Evolutionary conservation across 148 eudicot species (phyloP).

Genomic region (Camellia sinensis): DNA sequence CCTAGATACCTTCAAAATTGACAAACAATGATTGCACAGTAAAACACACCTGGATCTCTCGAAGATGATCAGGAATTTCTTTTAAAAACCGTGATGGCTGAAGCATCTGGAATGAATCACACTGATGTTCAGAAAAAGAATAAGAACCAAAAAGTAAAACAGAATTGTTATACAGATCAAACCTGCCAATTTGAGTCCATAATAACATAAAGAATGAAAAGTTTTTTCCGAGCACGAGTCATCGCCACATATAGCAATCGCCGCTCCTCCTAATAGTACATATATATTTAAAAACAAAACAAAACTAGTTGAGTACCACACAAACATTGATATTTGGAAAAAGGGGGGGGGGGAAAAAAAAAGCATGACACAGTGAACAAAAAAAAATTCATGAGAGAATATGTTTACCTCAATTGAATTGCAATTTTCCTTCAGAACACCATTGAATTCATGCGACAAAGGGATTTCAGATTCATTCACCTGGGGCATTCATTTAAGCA

Average conservation of each 20-base stretch:
- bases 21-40: not conserved
- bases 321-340: not conserved
- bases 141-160: conserved; percentile 10
- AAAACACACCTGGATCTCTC: conserved; percentile 55
- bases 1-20: not conserved
- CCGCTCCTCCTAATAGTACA: conserved; percentile 66
- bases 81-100: conserved; percentile 88
- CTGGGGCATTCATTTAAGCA: conserved; percentile 33
- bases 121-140: not conserved
- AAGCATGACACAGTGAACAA: not conserved
- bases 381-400: conserved; percentile 7
- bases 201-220: conserved; percentile 63
- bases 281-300: not conserved
- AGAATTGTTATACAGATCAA: conserved; percentile 9
- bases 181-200: conserved; percentile 98
- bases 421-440: conserved; percentile 47
- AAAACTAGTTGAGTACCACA: not conserved
- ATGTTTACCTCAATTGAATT: conserved; percentile 65
- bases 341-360: not conserved
- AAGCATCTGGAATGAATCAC: conserved; percentile 57
- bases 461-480: conserved; percentile 95
- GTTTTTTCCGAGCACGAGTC: conserved; percentile 92
- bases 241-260: conserved; percentile 92
- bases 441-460: conserved; percentile 80
- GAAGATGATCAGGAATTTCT: conserved; percentile 75